Evolutionary conservation across 1,139 yeast species (phyloP).

Genomic region (Chernovozyma aurita): DNA sequence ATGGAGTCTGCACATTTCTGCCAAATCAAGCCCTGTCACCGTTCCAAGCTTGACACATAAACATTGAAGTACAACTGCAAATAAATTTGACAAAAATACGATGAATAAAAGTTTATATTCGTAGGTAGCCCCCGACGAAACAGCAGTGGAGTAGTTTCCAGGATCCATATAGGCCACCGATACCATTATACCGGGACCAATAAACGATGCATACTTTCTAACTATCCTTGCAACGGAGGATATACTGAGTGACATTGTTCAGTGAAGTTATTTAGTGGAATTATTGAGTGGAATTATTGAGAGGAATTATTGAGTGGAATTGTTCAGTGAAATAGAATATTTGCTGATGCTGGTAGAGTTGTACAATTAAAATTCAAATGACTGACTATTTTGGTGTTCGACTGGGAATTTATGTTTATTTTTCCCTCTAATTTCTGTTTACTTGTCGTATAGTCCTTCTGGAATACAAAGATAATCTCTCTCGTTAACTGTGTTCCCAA

Average conservation of each 20-base stretch:
- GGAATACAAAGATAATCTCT: too few species aligned
- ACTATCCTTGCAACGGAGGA: slow-evolving; percentile 8
- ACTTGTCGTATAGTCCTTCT: too few species aligned
- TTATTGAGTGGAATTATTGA: too few species aligned
- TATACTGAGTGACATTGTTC: background rate
- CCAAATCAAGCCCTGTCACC: slow-evolving; percentile 72
- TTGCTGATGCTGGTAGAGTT: too few species aligned
- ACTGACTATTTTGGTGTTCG: too few species aligned
- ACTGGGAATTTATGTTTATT: too few species aligned
- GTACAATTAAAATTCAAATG: too few species aligned
- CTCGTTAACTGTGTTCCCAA: too few species aligned
- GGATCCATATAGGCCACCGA: slow-evolving; percentile 81
- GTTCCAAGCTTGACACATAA: slow-evolving; percentile 73
- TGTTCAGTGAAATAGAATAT: too few species aligned
- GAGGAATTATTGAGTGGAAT: too few species aligned
- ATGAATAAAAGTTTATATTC: slow-evolving; percentile 61
- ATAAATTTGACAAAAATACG: slow-evolving; percentile 58
- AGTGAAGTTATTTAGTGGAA: too few species aligned
- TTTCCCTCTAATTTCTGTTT: too few species aligned
- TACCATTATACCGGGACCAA: slow-evolving; percentile 80
- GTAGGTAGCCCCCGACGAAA: slow-evolving; percentile 72
- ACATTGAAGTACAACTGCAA: slow-evolving; percentile 70
- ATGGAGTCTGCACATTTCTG: slow-evolving; percentile 69
- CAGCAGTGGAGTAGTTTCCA: slow-evolving; percentile 77
- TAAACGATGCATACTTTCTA: slow-evolving; percentile 51